Evolutionary conservation across 345 rosid genomes (phyloP).

Genomic region (Erysimum cheiranthoides): DNA sequence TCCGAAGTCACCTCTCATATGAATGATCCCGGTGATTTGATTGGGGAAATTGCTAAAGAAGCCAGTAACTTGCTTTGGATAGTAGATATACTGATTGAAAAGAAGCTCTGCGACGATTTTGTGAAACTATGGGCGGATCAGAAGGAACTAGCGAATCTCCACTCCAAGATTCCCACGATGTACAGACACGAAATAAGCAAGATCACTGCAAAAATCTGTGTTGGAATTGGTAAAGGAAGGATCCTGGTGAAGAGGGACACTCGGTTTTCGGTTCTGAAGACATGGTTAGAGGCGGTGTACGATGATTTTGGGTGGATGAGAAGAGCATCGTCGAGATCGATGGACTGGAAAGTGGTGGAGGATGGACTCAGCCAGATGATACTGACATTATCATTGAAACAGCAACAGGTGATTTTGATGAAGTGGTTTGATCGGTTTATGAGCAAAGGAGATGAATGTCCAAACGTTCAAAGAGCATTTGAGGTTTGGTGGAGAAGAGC

Average conservation of each 20-base stretch:
- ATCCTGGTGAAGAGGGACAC: slow-evolving; percentile 64
- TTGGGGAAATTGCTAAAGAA: slow-evolving; percentile 71
- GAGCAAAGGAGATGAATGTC: slow-evolving; percentile 74
- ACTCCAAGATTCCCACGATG: slow-evolving; percentile 69
- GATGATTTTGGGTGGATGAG: slow-evolving; percentile 85
- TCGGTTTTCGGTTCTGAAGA: slow-evolving; percentile 60
- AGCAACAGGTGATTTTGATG: slow-evolving; percentile 66
- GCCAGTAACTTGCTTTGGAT: slow-evolving; percentile 81
- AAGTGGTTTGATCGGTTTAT: slow-evolving; percentile 76
- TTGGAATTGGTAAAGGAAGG: slow-evolving; percentile 73
- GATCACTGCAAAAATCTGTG: slow-evolving; percentile 72
- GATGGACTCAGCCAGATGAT: slow-evolving; percentile 78
- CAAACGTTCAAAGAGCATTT: slow-evolving; percentile 74
- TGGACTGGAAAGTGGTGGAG: slow-evolving; percentile 70
- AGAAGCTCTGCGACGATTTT: slow-evolving; percentile 63
- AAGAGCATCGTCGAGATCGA: slow-evolving; percentile 59
- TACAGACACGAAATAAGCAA: slow-evolving; percentile 78
- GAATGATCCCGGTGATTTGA: slow-evolving; percentile 55
- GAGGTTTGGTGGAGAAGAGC: slow-evolving; percentile 91
- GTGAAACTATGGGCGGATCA: slow-evolving; percentile 81
- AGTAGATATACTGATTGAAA: slow-evolving; percentile 67
- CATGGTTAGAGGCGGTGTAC: slow-evolving; percentile 77
- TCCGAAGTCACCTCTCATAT: slow-evolving; percentile 60
- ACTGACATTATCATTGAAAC: slow-evolving; percentile 65
- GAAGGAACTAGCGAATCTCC: slow-evolving; percentile 71